Percentiles rank a stretch among this genome's conserved stretches.
phyloP scores from a whole-genome alignment of 2,329 filamentous ascomycete species.

The Ophiostoma himal-ulmi region DNA sequence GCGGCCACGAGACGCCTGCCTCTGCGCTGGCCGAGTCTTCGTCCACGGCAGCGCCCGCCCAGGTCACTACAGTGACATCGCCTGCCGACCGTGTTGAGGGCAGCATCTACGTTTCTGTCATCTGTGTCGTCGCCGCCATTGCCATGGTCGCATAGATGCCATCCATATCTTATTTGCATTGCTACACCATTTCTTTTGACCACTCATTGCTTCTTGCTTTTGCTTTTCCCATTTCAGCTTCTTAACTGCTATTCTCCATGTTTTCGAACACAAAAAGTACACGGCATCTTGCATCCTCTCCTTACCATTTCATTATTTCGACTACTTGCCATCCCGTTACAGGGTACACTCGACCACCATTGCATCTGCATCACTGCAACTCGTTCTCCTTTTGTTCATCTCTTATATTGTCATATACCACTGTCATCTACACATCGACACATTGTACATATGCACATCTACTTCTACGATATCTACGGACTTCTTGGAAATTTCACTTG shows the following conservation, averaged over 20 bases:
- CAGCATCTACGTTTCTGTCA: slow-evolving; percentile 25
- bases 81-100: slow-evolving; percentile 28
- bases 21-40: slow-evolving; percentile 28
- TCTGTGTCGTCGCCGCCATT: slow-evolving; percentile 29
- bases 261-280: not conserved
- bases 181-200: not conserved
- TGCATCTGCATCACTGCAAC: not conserved
- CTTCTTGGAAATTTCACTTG: not conserved
- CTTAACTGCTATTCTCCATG: not conserved
- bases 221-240: not conserved
- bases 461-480: not conserved
- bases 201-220: not conserved
- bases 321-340: not conserved
- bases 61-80: slow-evolving; percentile 28
- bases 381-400: not conserved
- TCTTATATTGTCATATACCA: not conserved
- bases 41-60: slow-evolving; percentile 23
- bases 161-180: not conserved
- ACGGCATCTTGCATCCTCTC: not conserved
- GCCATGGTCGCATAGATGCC: slow-evolving; percentile 26
- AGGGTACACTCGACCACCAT: not conserved
- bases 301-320: not conserved
- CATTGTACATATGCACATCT: not conserved
- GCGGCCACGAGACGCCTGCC: slow-evolving; percentile 35
- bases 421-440: not conserved